Conservation (phyloP, 495 filamentous ascomycete species). For the Talaromyces wortmannii region DNA sequence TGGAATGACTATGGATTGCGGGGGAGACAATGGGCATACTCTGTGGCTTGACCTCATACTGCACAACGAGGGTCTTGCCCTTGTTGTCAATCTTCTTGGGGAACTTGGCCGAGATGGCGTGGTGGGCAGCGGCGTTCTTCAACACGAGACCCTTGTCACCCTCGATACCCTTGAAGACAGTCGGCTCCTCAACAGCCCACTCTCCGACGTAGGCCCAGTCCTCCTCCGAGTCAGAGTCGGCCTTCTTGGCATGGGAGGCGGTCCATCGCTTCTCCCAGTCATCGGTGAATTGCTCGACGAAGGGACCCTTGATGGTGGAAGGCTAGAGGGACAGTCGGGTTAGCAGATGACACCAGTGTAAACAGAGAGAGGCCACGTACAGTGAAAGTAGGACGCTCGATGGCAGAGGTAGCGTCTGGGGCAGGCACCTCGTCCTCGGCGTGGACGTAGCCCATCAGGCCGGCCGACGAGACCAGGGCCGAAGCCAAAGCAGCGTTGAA, state of each 20-base stretch:
- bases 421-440: constrained; percentile 61
- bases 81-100: constrained; percentile 94
- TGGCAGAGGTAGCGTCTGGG: constrained; percentile 43
- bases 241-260: constrained; percentile 93
- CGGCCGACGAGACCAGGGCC: constrained; percentile 59
- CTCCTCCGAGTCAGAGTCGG: constrained; percentile 76
- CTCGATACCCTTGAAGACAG: constrained; percentile 86
- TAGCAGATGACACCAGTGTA: constrained; percentile 10
- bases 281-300: constrained; percentile 97
- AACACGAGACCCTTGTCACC: constrained; percentile 95
- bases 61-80: constrained; percentile 91
- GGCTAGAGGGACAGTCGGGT: constrained; percentile 49
- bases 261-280: constrained; percentile 93
- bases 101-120: constrained; percentile 99
- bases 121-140: constrained; percentile 94
- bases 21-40: constrained; percentile 48
- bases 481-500: constrained; percentile 63
- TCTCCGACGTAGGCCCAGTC: constrained; percentile 98
- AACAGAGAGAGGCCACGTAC: constrained; percentile 44
- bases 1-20: neutral
- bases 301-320: constrained; percentile 78
- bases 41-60: constrained; percentile 99
- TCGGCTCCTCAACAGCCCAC: constrained; percentile 95
- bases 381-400: constrained; percentile 78
- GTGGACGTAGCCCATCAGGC: constrained; percentile 62